Percentiles rank a stretch among this genome's conserved stretches.
phyloP scores from a whole-genome alignment of 345 rosid genomes.

The Euphorbia peplus region DNA sequence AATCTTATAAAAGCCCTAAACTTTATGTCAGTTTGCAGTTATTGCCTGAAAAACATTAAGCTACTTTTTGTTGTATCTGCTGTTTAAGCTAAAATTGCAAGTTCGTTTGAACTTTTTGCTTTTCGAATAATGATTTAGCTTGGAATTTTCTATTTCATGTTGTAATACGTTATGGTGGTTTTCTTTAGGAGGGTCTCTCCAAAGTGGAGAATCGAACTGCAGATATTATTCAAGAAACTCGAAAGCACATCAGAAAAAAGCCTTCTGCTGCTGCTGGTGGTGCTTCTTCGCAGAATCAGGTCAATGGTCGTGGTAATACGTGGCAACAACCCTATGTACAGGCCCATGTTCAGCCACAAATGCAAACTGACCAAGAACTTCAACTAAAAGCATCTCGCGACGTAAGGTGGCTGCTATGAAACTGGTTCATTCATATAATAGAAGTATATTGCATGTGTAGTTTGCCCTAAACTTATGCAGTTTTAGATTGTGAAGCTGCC shows the following conservation, averaged over 20 bases:
- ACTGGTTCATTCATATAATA: conserved; percentile 36
- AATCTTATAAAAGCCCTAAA: background rate
- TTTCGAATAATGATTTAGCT: background rate
- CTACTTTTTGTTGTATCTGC: background rate
- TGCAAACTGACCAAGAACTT: conserved; percentile 52
- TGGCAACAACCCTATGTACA: conserved; percentile 35
- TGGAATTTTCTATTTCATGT: background rate
- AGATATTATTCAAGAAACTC: conserved; percentile 34
- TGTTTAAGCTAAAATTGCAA: too few species aligned
- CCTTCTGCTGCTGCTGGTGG: conserved; percentile 15
- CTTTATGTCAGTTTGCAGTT: background rate
- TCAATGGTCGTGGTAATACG: background rate
- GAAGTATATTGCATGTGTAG: conserved; percentile 26
- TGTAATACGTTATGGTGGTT: background rate
- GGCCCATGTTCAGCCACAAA: conserved; percentile 19
- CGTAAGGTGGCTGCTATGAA: conserved; percentile 81
- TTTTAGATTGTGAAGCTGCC: conserved; percentile 12
- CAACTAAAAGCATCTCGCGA: conserved; percentile 99
- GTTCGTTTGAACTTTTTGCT: background rate
- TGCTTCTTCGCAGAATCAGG: conserved; percentile 18
- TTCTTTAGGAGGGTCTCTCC: conserved; percentile 29
- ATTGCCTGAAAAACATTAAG: background rate
- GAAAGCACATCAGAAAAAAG: conserved; percentile 29
- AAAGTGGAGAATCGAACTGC: conserved; percentile 30
- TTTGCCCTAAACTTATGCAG: conserved; percentile 14